These are phyloP conservation scores for Dictyophora rubrovolvata DNA, from an alignment of 768 basidiomycete species.

Conservation along the genomic window DNA sequence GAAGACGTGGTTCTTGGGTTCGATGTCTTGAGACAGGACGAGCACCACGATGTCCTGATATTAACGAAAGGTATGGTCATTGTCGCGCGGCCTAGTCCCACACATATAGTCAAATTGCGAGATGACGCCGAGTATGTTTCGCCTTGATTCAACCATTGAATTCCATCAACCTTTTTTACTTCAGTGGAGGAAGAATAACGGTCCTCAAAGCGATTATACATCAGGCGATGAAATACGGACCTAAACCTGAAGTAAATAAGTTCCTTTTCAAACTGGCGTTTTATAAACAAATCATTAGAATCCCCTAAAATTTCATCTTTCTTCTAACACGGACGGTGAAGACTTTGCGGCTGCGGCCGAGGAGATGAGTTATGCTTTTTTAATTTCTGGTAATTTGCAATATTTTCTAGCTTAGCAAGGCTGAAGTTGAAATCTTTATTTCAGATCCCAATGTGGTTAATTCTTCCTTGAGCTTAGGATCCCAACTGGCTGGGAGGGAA, in stretches of 20 bases:
- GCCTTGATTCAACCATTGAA: too few species aligned
- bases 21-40: slow-evolving; percentile 36
- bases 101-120: slow-evolving; percentile 49
- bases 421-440: background rate
- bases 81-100: background rate
- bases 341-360: slow-evolving; percentile 73
- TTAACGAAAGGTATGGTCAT: slow-evolving; percentile 46
- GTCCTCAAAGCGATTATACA: slow-evolving; percentile 74
- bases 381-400: slow-evolving; percentile 55
- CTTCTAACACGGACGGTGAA: slow-evolving; percentile 69
- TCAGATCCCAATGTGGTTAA: slow-evolving; percentile 59
- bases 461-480: slow-evolving; percentile 68
- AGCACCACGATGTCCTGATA: slow-evolving; percentile 41
- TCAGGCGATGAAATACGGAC: slow-evolving; percentile 72
- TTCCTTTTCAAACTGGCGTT: background rate
- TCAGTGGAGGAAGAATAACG: slow-evolving; percentile 51
- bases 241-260: slow-evolving; percentile 44
- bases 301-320: slow-evolving; percentile 71
- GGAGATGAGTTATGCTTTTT: slow-evolving; percentile 57
- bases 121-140: slow-evolving; percentile 51
- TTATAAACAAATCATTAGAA: slow-evolving; percentile 35
- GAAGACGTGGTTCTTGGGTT: slow-evolving; percentile 63
- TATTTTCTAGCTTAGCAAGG: background rate
- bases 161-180: background rate
- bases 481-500: slow-evolving; percentile 66